Conservation (phyloP, 805 yeast genomes). For the Hanseniaspora nectarophila region DNA sequence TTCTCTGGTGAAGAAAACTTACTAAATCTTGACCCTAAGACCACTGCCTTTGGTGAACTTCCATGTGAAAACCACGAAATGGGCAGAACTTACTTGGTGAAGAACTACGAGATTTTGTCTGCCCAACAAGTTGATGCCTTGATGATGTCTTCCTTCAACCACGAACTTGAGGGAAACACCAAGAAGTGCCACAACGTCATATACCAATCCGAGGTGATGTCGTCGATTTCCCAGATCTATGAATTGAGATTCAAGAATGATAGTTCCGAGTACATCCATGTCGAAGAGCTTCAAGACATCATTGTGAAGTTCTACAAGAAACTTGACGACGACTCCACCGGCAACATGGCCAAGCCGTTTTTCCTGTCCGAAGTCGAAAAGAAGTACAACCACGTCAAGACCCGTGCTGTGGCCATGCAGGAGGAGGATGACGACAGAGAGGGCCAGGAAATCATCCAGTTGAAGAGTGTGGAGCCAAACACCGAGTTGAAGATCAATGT, state of each 20-base stretch:
- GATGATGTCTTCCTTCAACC: constrained; percentile 84
- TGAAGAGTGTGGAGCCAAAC: constrained; percentile 76
- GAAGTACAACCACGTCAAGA: constrained; percentile 63
- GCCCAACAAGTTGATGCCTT: constrained; percentile 85
- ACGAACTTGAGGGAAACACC: constrained; percentile 52
- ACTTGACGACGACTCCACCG: constrained; percentile 30
- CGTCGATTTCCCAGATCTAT: constrained; percentile 44
- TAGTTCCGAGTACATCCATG: constrained; percentile 26
- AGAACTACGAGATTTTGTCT: constrained; percentile 57
- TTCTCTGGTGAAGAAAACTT: constrained; percentile 35
- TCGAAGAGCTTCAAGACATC: constrained; percentile 31
- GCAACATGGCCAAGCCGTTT: constrained; percentile 54
- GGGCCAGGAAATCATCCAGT: constrained; percentile 73
- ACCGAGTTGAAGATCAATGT: constrained; percentile 59
- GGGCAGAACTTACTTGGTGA: constrained; percentile 41
- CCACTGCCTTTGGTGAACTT: constrained; percentile 52
- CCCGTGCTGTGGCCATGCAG: constrained; percentile 58
- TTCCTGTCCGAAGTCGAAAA: constrained; percentile 61
- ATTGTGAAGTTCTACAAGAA: constrained; percentile 58
- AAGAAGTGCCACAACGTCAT: constrained; percentile 51
- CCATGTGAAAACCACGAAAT: constrained; percentile 36
- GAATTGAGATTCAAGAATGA: constrained; percentile 23
- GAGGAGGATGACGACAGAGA: constrained; percentile 28
- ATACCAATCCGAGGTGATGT: constrained; percentile 67
- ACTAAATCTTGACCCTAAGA: constrained; percentile 47